Base-by-base conservation (phyloP, 164 flowering plant species). In the Vitis vinifera region DNA sequence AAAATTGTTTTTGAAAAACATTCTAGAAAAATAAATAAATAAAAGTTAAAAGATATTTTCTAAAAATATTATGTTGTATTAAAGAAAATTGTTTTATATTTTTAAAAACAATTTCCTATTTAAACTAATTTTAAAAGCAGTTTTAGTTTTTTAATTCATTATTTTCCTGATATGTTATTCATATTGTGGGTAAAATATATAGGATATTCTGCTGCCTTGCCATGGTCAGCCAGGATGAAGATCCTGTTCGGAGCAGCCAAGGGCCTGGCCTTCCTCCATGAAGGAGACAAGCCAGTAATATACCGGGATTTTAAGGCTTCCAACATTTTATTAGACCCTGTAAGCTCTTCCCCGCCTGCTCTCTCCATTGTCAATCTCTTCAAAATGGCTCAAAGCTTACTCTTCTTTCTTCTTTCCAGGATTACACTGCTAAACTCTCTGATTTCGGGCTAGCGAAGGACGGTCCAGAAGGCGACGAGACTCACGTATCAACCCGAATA, bases 381-480 rank as follows among this genome's bases (percentile, higher is more conserved):
- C 57, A 17, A 66, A 1, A 55, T n/a, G 44, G 7, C 7, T 37
- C 44, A 37, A 37, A 37, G 4, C 44, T 37, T 37, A 37, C 30
- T 30, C 8, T 19, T 67, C 5, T 37, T 30, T 44, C n/a, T 16
- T 1, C 10, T 62, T 71, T 51, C 6, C 61, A 79, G 79, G 76
- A 75, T 63, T 79, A 61, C 48, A 76, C 64, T 4, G 71, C 79
- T 1, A 76, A 79, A 55, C 74, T 79, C 0, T 78, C 81, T 7
- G 81, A 78, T 72, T 72, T 78, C 49, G 81, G 81, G 56, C 61
- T 78, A 7, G 81, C 81, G 0, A 78, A 75, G 55, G 81, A 78
- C 52, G 81, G 76, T 16, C 78, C 78, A 1, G 78, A 75, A 55
- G 78, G 76, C n/a, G 78, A 78, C 27, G 76, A 78, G 0, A 68